Evolutionary conservation across 2,329 filamentous ascomycete genomes (phyloP).

Genomic region (Microcyclospora tardicrescens): DNA sequence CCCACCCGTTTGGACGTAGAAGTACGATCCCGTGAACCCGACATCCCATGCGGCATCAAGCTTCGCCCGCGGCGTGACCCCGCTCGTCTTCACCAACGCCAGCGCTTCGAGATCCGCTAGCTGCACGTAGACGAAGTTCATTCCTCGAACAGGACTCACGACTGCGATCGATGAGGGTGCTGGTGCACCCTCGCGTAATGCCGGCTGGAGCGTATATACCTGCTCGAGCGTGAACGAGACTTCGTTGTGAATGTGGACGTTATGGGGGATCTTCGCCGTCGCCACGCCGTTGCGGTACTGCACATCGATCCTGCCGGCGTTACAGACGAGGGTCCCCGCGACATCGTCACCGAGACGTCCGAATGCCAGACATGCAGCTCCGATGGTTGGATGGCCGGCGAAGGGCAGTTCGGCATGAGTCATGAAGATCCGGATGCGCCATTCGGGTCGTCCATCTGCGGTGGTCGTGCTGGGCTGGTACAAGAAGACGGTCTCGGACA

Average conservation of each 20-base stretch:
- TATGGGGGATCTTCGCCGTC: slow-evolving; percentile 52
- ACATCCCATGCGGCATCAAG: slow-evolving; percentile 39
- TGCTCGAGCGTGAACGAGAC: slow-evolving; percentile 18
- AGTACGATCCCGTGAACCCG: slow-evolving; percentile 45
- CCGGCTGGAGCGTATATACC: slow-evolving; percentile 25
- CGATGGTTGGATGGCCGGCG: slow-evolving; percentile 45
- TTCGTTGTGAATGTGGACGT: slow-evolving; percentile 47
- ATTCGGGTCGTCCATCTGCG: slow-evolving; percentile 16
- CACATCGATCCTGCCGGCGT: slow-evolving; percentile 31
- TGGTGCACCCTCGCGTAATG: slow-evolving; percentile 10
- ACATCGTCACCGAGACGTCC: slow-evolving; percentile 17
- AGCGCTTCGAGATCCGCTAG: slow-evolving; percentile 50
- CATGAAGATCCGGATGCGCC: slow-evolving; percentile 44
- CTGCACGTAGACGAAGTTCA: slow-evolving; percentile 57
- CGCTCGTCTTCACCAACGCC: slow-evolving; percentile 26
- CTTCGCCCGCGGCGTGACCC: slow-evolving; percentile 18
- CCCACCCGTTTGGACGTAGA: slow-evolving; percentile 36
- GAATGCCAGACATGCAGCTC: slow-evolving; percentile 38
- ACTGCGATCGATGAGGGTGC: slow-evolving; percentile 14
- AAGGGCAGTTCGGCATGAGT: slow-evolving; percentile 40
- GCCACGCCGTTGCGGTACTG: slow-evolving; percentile 35
- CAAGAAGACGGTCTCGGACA: slow-evolving; percentile 45
- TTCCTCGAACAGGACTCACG: slow-evolving; percentile 52
- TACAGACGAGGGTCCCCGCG: slow-evolving; percentile 27
- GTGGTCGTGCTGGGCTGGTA: slow-evolving; percentile 21